Evolutionary conservation across 352 stramenopile genomes (phyloP).

Genomic region (Globisporangium uncinulatum): DNA sequence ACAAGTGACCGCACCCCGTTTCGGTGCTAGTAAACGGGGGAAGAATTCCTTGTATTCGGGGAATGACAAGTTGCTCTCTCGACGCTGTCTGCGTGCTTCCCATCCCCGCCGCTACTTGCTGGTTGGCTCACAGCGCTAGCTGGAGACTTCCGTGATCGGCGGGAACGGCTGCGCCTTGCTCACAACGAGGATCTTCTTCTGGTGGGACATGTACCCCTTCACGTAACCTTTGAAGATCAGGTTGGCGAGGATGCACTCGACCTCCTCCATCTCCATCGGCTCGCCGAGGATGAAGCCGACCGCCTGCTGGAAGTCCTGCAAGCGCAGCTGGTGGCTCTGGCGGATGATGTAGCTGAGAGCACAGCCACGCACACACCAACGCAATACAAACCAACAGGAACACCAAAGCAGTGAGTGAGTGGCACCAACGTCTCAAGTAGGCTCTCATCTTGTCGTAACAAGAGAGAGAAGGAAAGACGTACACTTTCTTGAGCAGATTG

Average conservation of each 20-base stretch:
- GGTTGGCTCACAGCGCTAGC: slow-evolving; percentile 18
- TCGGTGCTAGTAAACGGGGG: no score
- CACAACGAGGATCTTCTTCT: slow-evolving; percentile 94
- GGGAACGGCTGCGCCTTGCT: slow-evolving; percentile 95
- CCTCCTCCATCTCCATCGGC: slow-evolving; percentile 92
- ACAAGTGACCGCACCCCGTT: slow-evolving; percentile 22
- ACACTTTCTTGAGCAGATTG: slow-evolving; percentile 96
- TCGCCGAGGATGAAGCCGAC: slow-evolving; percentile 84
- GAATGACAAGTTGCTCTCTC: no score
- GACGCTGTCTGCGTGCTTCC: no score
- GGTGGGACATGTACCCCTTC: slow-evolving; percentile 96
- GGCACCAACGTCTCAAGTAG: neutral
- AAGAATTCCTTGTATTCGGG: no score
- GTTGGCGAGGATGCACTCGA: slow-evolving; percentile 96
- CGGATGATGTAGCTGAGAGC: slow-evolving; percentile 64
- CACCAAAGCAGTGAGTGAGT: neutral
- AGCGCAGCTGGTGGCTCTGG: slow-evolving; percentile 85
- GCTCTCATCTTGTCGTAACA: no score
- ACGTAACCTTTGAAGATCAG: slow-evolving; percentile 96
- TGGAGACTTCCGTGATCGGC: slow-evolving; percentile 69
- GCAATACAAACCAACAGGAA: no score
- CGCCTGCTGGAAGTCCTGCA: slow-evolving; percentile 86
- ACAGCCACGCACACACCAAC: neutral
- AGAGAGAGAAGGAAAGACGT: slow-evolving; percentile 24
- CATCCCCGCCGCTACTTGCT: neutral